A percentile compares a stretch with the other conserved stretches of the same genome.
Conservation (phyloP, 345 rosid species). For the Aquilaria sinensis region DNA sequence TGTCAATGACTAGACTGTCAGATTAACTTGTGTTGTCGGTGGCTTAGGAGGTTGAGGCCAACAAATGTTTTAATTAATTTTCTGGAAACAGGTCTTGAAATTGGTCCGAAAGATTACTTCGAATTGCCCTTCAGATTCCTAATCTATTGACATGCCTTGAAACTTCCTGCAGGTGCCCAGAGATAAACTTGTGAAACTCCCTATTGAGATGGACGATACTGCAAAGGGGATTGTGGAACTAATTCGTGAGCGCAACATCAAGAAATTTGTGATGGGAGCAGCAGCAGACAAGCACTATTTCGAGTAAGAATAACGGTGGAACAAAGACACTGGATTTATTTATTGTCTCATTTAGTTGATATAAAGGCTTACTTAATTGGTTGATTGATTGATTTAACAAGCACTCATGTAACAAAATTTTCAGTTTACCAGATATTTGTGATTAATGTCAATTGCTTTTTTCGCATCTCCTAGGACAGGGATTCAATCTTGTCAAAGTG, state of each 20-base stretch:
- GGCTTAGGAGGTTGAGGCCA: too few species aligned
- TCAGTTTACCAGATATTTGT: background rate
- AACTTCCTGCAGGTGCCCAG: conserved; percentile 35
- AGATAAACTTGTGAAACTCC: conserved; percentile 23
- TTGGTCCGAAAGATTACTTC: too few species aligned
- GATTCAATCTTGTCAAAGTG: background rate
- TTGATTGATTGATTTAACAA: too few species aligned
- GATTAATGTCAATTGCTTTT: background rate
- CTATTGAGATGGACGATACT: conserved; percentile 24
- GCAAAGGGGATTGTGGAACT: conserved; percentile 45
- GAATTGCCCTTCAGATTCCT: background rate
- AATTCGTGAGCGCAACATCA: conserved; percentile 20
- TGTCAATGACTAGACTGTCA: too few species aligned
- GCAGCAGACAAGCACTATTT: conserved; percentile 53
- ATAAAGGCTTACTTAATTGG: too few species aligned
- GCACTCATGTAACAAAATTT: background rate
- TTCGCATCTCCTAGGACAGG: background rate
- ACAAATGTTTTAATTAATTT: too few species aligned
- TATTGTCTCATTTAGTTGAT: too few species aligned
- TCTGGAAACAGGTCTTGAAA: too few species aligned
- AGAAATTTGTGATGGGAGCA: conserved; percentile 47
- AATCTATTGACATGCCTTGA: background rate
- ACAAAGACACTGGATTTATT: too few species aligned
- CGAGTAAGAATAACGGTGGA: conserved; percentile 23
- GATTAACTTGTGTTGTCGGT: too few species aligned